Evolutionary conservation across 306 rosid genomes (phyloP).

Genomic region (Oemleria cerasiformis): DNA sequence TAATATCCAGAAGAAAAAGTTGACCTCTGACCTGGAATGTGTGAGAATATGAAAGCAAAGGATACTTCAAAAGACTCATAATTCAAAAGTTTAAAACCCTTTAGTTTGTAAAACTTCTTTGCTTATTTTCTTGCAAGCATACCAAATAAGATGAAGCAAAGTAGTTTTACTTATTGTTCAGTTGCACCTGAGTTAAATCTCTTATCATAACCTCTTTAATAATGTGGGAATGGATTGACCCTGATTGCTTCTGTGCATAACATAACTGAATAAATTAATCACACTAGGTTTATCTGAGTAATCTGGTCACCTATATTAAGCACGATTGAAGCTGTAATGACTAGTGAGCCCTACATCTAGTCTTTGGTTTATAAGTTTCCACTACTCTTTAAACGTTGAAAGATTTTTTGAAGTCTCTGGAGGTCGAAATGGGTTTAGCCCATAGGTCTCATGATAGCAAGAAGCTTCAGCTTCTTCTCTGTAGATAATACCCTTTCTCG

Average conservation of each 20-base stretch:
- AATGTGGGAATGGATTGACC: neutral
- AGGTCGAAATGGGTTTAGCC: neutral
- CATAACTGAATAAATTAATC: neutral
- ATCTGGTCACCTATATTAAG: neutral
- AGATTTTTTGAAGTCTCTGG: neutral
- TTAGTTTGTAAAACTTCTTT: neutral
- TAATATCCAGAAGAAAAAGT: neutral
- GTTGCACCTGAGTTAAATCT: neutral
- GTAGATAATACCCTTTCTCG: neutral
- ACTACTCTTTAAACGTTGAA: neutral
- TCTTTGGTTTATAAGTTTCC: neutral
- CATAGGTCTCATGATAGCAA: neutral
- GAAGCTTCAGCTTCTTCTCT: neutral
- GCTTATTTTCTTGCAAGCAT: neutral
- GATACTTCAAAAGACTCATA: neutral
- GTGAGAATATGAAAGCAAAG: neutral
- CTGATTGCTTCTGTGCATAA: constrained; percentile 1
- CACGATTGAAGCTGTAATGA: neutral
- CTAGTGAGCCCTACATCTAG: neutral
- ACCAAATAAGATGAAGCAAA: neutral
- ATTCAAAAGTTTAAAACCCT: neutral
- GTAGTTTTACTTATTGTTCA: neutral
- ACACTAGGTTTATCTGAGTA: neutral
- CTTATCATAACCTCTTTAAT: neutral
- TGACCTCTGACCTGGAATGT: neutral